phyloP scores from a whole-genome alignment of 306 rosid genomes.

The Comarum palustre region DNA sequence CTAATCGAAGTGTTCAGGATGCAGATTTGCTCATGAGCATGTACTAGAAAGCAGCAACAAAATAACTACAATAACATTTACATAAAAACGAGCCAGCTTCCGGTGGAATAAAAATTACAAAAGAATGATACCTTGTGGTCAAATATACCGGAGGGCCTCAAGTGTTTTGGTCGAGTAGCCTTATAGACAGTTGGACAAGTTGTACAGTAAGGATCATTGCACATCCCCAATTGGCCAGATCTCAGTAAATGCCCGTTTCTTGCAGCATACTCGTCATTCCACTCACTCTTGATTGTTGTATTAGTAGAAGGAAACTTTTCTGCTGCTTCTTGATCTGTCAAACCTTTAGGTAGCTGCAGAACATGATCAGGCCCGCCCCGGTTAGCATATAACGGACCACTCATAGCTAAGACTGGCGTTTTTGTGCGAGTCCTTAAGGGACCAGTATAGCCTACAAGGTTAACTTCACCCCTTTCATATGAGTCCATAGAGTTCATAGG shows the following conservation, averaged over 20 bases:
- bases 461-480: conserved; percentile 42
- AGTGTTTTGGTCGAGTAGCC: conserved; percentile 38
- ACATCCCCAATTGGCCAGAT: conserved; percentile 88
- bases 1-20: background rate
- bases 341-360: conserved; percentile 23
- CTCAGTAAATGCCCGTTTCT: conserved; percentile 68
- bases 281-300: conserved; percentile 27
- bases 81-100: conserved; percentile 5
- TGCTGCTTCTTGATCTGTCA: conserved; percentile 29
- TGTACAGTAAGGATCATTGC: conserved; percentile 88
- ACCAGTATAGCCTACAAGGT: conserved; percentile 70
- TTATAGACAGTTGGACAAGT: conserved; percentile 74
- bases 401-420: conserved; percentile 55
- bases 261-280: conserved; percentile 37
- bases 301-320: conserved; percentile 39
- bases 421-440: conserved; percentile 53
- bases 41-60: conserved; percentile 15
- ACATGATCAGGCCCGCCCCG: conserved; percentile 33
- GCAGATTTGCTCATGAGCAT: conserved; percentile 5
- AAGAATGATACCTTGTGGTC: conserved; percentile 53
- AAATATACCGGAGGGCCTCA: conserved; percentile 40
- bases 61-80: background rate
- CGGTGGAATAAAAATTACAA: background rate
- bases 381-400: conserved; percentile 52
- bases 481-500: conserved; percentile 46